phyloP scores from a whole-genome alignment of 2,329 filamentous ascomycete species.

The Clonostachys byssicola region DNA sequence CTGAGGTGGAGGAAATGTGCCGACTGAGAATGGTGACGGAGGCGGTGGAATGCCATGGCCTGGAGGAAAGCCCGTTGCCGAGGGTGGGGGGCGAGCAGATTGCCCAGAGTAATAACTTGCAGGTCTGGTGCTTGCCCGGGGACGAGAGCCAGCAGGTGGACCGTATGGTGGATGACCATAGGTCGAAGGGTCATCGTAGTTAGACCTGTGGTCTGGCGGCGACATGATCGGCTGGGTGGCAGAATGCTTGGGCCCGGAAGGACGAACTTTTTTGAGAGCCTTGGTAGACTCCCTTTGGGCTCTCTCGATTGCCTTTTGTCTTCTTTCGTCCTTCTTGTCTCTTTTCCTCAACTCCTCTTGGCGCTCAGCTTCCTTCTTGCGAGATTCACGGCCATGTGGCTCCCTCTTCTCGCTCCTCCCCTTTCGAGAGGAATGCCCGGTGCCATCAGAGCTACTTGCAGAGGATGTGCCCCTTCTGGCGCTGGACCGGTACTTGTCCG shows the following conservation, averaged over 20 bases:
- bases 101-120: conserved; percentile 27
- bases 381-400: conserved; percentile 17
- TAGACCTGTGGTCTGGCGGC: conserved; percentile 12
- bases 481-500: conserved; percentile 13
- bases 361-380: conserved; percentile 14
- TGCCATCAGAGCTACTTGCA: conserved; percentile 38
- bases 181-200: neutral
- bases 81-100: conserved; percentile 11
- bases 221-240: conserved; percentile 21
- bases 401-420: conserved; percentile 6
- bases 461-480: conserved; percentile 30
- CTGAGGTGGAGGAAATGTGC: conserved; percentile 17
- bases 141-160: conserved; percentile 19
- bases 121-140: conserved; percentile 24
- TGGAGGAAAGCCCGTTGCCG: neutral
- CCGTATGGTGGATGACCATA: conserved; percentile 23
- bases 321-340: conserved; percentile 14
- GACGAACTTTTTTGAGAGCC: conserved; percentile 17
- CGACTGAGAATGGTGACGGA: conserved; percentile 12
- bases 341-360: conserved; percentile 13
- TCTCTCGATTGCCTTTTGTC: conserved; percentile 13
- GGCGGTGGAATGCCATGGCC: conserved; percentile 1
- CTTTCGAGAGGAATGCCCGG: conserved; percentile 27
- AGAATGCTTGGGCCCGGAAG: conserved; percentile 20
- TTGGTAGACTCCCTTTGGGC: conserved; percentile 10